Evolutionary conservation across 805 yeast species (phyloP).

Genomic region (Candida pseudoglaebosa): DNA sequence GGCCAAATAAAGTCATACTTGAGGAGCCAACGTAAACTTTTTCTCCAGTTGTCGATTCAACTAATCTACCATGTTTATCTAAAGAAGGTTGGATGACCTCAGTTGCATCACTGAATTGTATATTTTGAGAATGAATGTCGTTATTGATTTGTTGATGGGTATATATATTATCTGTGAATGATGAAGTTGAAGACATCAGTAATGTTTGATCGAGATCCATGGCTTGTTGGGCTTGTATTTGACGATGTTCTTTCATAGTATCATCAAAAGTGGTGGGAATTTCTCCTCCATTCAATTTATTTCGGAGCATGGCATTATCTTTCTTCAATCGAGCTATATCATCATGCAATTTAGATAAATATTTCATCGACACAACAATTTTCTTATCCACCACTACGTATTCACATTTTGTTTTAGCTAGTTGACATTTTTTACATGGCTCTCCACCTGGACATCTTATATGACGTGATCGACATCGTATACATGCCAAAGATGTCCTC

Average conservation of each 20-base stretch:
- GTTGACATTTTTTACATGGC: slow-evolving; percentile 62
- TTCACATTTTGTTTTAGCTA: slow-evolving; percentile 58
- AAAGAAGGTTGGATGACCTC: slow-evolving; percentile 70
- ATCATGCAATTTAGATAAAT: slow-evolving; percentile 62
- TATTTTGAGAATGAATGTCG: slow-evolving; percentile 2
- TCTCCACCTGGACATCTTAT: slow-evolving; percentile 76
- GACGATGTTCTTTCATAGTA: slow-evolving; percentile 5
- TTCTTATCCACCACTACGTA: slow-evolving; percentile 70
- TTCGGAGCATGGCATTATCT: slow-evolving; percentile 58
- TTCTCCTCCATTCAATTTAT: slow-evolving; percentile 32
- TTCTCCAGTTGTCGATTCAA: slow-evolving; percentile 73
- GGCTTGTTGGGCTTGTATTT: slow-evolving; percentile 3
- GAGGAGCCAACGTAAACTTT: slow-evolving; percentile 75
- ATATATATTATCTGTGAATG: slow-evolving; percentile 3
- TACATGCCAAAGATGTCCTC: slow-evolving; percentile 47
- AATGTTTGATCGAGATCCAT: slow-evolving; percentile 1
- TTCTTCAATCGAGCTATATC: slow-evolving; percentile 62
- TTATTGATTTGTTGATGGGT: slow-evolving; percentile 5
- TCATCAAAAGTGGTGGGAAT: slow-evolving; percentile 2
- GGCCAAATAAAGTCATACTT: slow-evolving; percentile 76
- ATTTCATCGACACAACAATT: slow-evolving; percentile 68
- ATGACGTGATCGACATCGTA: slow-evolving; percentile 67
- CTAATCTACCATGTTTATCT: slow-evolving; percentile 66
- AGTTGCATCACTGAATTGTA: slow-evolving; percentile 4
- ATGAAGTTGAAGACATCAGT: not conserved